These are phyloP conservation scores for Starmerella floricola DNA, from an alignment of 805 yeast species.

Conservation along the genomic window DNA sequence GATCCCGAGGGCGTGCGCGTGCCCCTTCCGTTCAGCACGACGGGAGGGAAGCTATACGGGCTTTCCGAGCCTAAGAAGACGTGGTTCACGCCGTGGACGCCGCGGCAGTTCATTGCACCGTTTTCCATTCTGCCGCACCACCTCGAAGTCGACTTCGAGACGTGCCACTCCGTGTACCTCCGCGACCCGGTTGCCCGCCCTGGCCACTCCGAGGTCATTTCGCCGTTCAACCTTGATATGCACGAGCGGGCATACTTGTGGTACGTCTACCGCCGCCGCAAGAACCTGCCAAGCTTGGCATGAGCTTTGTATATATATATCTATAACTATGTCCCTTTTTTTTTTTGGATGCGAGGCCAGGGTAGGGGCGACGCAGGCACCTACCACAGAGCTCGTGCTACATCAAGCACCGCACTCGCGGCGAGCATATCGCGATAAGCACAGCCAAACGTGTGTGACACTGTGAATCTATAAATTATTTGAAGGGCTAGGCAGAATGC, in stretches of 20 bases:
- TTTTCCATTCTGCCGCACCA: constrained; percentile 88
- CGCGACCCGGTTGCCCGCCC: constrained; percentile 97
- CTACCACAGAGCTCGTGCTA: too few relatives aligned
- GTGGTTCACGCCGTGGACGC: constrained; percentile 94
- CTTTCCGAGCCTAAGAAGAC: constrained; percentile 64
- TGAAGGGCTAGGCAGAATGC: too few relatives aligned
- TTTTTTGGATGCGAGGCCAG: too few relatives aligned
- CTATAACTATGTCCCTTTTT: too few relatives aligned
- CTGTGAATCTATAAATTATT: too few relatives aligned
- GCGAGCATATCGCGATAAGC: too few relatives aligned
- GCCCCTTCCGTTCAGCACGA: constrained; percentile 33
- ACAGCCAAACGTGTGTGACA: too few relatives aligned
- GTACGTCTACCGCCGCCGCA: constrained; percentile 37
- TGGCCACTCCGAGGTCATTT: constrained; percentile 87
- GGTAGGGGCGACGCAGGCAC: too few relatives aligned
- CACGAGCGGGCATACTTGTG: constrained; percentile 94
- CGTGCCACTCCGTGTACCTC: constrained; percentile 93
- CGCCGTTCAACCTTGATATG: constrained; percentile 70
- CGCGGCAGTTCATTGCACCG: constrained; percentile 86
- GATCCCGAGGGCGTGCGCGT: constrained; percentile 36
- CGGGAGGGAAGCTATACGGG: constrained; percentile 53
- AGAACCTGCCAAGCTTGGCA: constrained; percentile 22
- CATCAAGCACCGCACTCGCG: too few relatives aligned
- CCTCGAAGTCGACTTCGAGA: constrained; percentile 74
- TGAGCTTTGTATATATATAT: not conserved